Conservation (phyloP, 352 stramenopile genomes). For the Phytophthora pinifolia region DNA sequence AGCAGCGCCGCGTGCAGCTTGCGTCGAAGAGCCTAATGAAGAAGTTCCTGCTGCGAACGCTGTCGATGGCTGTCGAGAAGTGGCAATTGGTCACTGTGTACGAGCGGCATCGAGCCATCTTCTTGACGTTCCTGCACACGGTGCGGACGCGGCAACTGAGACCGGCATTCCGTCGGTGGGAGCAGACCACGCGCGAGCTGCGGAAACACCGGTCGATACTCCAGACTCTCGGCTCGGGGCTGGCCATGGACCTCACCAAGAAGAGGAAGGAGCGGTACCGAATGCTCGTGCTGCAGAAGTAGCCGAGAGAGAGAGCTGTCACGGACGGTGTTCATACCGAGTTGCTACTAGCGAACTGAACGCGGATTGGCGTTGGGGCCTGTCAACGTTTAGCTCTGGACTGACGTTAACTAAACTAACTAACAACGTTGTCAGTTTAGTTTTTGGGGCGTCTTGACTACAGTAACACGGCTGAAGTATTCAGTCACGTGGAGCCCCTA, state of each 20-base stretch:
- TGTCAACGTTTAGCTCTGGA: too few relatives aligned
- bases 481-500: too few relatives aligned
- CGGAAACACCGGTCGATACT: constrained; percentile 47
- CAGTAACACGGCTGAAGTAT: too few relatives aligned
- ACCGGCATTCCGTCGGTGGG: constrained; percentile 63
- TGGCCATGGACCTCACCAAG: constrained; percentile 66
- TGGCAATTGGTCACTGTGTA: constrained; percentile 48
- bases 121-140: constrained; percentile 46
- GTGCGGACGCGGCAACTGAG: constrained; percentile 50
- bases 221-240: constrained; percentile 46
- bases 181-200: constrained; percentile 39
- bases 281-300: constrained; percentile 74
- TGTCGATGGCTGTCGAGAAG: constrained; percentile 43
- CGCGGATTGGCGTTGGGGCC: too few relatives aligned
- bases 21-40: constrained; percentile 47
- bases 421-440: too few relatives aligned
- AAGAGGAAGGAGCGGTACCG: constrained; percentile 62
- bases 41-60: constrained; percentile 42
- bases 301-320: constrained; percentile 1
- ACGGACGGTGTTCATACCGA: too few relatives aligned
- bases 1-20: constrained; percentile 50
- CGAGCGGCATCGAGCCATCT: constrained; percentile 45
- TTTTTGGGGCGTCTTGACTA: too few relatives aligned
- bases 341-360: too few relatives aligned
- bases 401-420: too few relatives aligned